Evolutionary conservation across 2,329 filamentous ascomycete species (phyloP).

Genomic region (Pyricularia pennisetigena): DNA sequence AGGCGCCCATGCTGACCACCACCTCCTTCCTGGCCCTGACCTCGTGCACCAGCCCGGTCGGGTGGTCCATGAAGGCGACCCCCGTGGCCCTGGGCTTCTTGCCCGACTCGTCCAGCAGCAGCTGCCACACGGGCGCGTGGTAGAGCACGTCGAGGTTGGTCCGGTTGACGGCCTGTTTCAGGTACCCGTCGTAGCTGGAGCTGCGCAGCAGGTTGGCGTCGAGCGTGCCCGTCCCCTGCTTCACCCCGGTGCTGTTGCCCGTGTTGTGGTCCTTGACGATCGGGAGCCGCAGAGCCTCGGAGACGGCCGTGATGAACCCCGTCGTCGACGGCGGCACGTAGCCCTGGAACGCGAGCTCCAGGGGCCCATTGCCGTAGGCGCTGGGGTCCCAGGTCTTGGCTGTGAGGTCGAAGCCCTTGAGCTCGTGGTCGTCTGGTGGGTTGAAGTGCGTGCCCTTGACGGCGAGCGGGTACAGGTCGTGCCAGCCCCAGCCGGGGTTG

Average conservation of each 20-base stretch:
- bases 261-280: constrained; percentile 17
- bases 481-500: constrained; percentile 22
- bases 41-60: constrained; percentile 6
- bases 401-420: constrained; percentile 14
- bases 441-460: constrained; percentile 17
- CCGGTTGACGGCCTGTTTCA: constrained; percentile 10
- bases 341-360: constrained; percentile 14
- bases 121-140: constrained; percentile 13
- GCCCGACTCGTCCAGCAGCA: constrained; percentile 9
- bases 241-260: constrained; percentile 17
- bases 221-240: constrained; percentile 17
- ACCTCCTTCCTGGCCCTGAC: constrained; percentile 26
- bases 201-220: constrained; percentile 14
- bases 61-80: constrained; percentile 14
- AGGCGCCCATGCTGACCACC: constrained; percentile 37
- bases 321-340: constrained; percentile 8
- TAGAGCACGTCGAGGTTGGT: constrained; percentile 16
- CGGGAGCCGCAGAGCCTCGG: constrained; percentile 9
- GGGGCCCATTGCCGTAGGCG: constrained; percentile 15
- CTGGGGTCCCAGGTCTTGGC: constrained; percentile 17
- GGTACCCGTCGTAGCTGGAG: constrained; percentile 16
- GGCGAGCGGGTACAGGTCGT: constrained; percentile 14
- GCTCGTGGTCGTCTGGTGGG: constrained; percentile 10
- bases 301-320: constrained; percentile 11
- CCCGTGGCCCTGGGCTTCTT: constrained; percentile 13